A percentile compares a stretch with the other conserved stretches of the same genome.
Conservation (phyloP, 352 stramenopile species). For the Globisporangium polare region DNA sequence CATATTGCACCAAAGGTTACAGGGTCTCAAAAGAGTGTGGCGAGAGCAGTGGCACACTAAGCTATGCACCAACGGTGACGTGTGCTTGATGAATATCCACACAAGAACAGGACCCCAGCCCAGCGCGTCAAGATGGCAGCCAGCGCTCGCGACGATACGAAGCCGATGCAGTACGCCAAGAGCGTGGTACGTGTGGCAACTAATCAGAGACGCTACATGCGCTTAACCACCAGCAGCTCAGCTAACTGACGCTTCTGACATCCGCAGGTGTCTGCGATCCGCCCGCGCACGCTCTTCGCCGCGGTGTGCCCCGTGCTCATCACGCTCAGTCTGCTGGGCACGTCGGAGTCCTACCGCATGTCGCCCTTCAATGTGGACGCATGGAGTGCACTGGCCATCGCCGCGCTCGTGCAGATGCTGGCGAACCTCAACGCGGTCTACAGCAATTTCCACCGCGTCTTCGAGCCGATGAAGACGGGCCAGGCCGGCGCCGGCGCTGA, state of each 20-base stretch:
- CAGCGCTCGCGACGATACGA: not conserved
- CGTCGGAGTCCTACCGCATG: conserved; percentile 10
- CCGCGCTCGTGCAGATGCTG: conserved; percentile 60
- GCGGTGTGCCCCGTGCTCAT: conserved; percentile 50
- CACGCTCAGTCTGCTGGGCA: conserved; percentile 41
- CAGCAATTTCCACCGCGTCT: conserved; percentile 61
- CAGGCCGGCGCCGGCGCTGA: conserved; percentile 24
- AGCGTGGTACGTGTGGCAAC: conserved; percentile 37
- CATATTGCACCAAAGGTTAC: no score
- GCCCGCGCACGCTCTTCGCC: conserved; percentile 52
- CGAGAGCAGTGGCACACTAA: no score
- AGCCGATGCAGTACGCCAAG: conserved; percentile 55
- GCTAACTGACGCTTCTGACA: not conserved
- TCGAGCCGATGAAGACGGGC: conserved; percentile 31
- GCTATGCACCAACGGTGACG: no score
- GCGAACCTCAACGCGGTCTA: conserved; percentile 72
- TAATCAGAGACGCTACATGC: not conserved
- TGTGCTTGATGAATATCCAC: not conserved
- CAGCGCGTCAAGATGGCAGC: not conserved
- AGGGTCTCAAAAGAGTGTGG: no score
- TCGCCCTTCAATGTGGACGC: conserved; percentile 41
- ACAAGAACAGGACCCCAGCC: not conserved
- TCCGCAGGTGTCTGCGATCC: conserved; percentile 40
- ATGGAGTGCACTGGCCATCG: conserved; percentile 31
- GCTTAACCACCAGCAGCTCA: not conserved